These are phyloP conservation scores for Brasenia schreberi DNA, from an alignment of 164 flowering plant genomes.

Conservation along the genomic window DNA sequence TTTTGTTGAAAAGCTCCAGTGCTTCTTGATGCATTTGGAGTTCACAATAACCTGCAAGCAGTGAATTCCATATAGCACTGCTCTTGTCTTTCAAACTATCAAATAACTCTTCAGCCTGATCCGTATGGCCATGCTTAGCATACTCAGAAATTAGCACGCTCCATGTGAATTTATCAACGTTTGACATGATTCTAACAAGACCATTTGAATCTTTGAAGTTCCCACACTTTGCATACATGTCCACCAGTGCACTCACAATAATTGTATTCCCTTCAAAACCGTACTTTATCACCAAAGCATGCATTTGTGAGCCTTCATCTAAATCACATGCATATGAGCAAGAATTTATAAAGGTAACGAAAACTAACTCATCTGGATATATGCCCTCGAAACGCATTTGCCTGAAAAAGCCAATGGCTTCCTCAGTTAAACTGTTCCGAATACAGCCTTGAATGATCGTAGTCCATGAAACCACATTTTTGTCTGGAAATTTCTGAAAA, in stretches of 20 bases:
- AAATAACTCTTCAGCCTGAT: conserved; percentile 1
- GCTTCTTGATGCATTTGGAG: neutral
- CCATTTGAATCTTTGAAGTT: conserved; percentile 22
- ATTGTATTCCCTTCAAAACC: conserved; percentile 16
- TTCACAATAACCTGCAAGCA: neutral
- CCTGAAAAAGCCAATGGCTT: conserved; percentile 23
- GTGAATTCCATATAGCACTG: conserved; percentile 4
- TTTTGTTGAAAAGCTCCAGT: neutral
- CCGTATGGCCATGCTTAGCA: neutral
- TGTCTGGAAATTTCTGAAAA: conserved; percentile 19
- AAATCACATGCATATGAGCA: conserved; percentile 30
- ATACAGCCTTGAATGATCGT: conserved; percentile 40
- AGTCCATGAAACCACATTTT: conserved; percentile 32
- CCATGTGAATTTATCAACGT: conserved; percentile 55
- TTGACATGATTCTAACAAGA: conserved; percentile 25
- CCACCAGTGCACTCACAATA: conserved; percentile 29
- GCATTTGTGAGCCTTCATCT: conserved; percentile 37
- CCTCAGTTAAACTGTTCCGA: conserved; percentile 27
- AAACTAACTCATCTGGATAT: conserved; percentile 36
- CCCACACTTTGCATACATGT: conserved; percentile 61
- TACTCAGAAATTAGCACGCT: conserved; percentile 20
- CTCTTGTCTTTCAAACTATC: conserved; percentile 2
- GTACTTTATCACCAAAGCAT: conserved; percentile 27
- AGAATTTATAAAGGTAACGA: conserved; percentile 31
- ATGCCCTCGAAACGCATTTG: conserved; percentile 32